Percentiles rank a stretch among this genome's conserved stretches.
phyloP scores from a whole-genome alignment of 2,329 filamentous ascomycete species.

The Decorospora gaudefroyi region DNA sequence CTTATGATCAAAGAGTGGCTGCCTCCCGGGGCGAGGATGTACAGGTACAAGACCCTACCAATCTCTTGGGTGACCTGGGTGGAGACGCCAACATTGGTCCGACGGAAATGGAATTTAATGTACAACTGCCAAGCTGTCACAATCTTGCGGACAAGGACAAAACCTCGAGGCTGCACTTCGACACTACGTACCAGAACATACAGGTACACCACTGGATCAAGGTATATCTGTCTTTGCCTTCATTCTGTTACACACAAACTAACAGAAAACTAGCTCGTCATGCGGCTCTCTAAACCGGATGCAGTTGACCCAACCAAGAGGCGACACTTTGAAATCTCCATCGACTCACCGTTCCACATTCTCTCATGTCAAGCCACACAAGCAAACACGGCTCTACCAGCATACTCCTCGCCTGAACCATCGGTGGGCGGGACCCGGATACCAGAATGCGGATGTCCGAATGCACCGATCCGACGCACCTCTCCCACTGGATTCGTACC shows the following conservation, averaged over 20 bases:
- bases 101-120: slow-evolving; percentile 92
- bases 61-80: slow-evolving; percentile 77
- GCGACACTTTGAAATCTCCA: slow-evolving; percentile 92
- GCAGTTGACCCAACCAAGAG: slow-evolving; percentile 76
- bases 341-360: slow-evolving; percentile 92
- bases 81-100: slow-evolving; percentile 78
- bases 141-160: slow-evolving; percentile 76
- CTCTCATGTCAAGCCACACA: slow-evolving; percentile 92
- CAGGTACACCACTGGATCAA: slow-evolving; percentile 98
- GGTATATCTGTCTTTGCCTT: slow-evolving; percentile 55
- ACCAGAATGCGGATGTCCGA: slow-evolving; percentile 67
- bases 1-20: slow-evolving; percentile 63
- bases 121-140: slow-evolving; percentile 86
- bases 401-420: slow-evolving; percentile 67
- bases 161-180: slow-evolving; percentile 72
- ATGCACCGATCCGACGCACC: slow-evolving; percentile 59
- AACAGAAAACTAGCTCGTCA: slow-evolving; percentile 69
- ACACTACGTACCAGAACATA: slow-evolving; percentile 91
- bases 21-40: slow-evolving; percentile 62
- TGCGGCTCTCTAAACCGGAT: slow-evolving; percentile 86
- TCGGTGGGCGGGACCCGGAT: slow-evolving; percentile 39
- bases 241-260: slow-evolving; percentile 4
- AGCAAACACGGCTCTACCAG: slow-evolving; percentile 82
- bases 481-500: slow-evolving; percentile 59
- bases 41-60: slow-evolving; percentile 61